Percentiles rank a stretch among this genome's conserved stretches.
These are phyloP conservation scores for Eucalyptus marginata DNA, from an alignment of 345 rosid genomes.

Conservation along the genomic window DNA sequence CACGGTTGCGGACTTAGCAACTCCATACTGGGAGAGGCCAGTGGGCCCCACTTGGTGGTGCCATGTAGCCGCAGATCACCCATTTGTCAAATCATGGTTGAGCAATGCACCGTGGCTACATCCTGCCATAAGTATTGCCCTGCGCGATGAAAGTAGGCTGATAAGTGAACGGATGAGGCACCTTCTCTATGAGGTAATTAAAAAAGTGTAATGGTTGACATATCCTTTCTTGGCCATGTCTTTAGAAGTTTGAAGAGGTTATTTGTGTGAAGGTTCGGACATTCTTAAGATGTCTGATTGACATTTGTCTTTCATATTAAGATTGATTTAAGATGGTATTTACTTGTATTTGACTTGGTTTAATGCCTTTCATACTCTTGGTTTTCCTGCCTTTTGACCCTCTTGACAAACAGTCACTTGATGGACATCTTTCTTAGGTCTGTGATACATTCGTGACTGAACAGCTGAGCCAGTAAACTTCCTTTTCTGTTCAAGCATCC, in stretches of 20 bases:
- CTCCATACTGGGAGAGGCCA: constrained; percentile 47
- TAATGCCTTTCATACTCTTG: not conserved
- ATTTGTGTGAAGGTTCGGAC: not conserved
- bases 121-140: constrained; percentile 44
- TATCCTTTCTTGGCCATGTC: not conserved
- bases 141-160: constrained; percentile 38
- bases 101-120: constrained; percentile 44
- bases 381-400: not conserved
- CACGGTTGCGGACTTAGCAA: constrained; percentile 42
- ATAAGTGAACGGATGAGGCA: constrained; percentile 63
- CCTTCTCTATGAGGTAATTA: constrained; percentile 43
- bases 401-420: not conserved
- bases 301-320: not conserved
- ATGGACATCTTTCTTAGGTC: not conserved
- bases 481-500: not conserved
- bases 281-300: not conserved
- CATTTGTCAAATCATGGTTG: constrained; percentile 25
- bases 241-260: not conserved
- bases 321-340: not conserved
- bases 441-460: not conserved
- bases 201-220: not conserved
- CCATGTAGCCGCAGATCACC: constrained; percentile 41
- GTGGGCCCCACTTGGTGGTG: constrained; percentile 71
- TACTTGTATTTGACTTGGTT: not conserved
- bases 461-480: not conserved